phyloP scores from a whole-genome alignment of 768 basidiomycete species.

The Termitomyces eurrhizus region DNA sequence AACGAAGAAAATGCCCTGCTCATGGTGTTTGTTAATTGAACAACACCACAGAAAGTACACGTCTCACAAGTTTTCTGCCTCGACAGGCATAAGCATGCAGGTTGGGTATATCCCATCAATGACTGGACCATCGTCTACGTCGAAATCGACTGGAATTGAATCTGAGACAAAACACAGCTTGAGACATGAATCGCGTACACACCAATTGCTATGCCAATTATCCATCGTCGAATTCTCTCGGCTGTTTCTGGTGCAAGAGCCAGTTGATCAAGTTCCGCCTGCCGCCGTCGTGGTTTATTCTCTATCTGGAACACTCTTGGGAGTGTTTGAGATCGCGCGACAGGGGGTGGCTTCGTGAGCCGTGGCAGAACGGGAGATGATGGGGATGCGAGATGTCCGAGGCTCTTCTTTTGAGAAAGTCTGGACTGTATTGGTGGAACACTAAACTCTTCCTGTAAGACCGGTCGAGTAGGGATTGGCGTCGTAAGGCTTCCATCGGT shows the following conservation, averaged over 20 bases:
- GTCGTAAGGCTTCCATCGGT: constrained; percentile 18
- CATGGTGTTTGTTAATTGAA: constrained; percentile 8
- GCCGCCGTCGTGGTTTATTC: constrained; percentile 25
- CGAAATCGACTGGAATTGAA: constrained; percentile 67
- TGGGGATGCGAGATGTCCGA: constrained; percentile 20
- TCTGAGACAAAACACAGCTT: not conserved
- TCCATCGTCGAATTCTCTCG: constrained; percentile 59
- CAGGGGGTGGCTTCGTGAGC: constrained; percentile 13
- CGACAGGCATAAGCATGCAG: constrained; percentile 55
- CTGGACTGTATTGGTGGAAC: constrained; percentile 13
- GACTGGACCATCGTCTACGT: constrained; percentile 82
- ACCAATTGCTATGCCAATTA: constrained; percentile 65
- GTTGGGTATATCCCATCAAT: constrained; percentile 69
- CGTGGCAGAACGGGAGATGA: constrained; percentile 21
- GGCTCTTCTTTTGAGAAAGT: constrained; percentile 18
- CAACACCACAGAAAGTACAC: not conserved
- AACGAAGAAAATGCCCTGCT: constrained; percentile 87
- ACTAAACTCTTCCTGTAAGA: constrained; percentile 14
- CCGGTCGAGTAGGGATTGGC: constrained; percentile 15
- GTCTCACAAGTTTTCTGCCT: constrained; percentile 83
- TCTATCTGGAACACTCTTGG: constrained; percentile 34
- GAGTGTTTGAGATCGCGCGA: constrained; percentile 45
- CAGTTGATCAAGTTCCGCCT: constrained; percentile 36
- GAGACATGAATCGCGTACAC: constrained; percentile 17
- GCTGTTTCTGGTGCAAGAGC: constrained; percentile 45